phyloP scores from a whole-genome alignment of 2,329 filamentous ascomycete genomes.

The Fusarium staphyleae region DNA sequence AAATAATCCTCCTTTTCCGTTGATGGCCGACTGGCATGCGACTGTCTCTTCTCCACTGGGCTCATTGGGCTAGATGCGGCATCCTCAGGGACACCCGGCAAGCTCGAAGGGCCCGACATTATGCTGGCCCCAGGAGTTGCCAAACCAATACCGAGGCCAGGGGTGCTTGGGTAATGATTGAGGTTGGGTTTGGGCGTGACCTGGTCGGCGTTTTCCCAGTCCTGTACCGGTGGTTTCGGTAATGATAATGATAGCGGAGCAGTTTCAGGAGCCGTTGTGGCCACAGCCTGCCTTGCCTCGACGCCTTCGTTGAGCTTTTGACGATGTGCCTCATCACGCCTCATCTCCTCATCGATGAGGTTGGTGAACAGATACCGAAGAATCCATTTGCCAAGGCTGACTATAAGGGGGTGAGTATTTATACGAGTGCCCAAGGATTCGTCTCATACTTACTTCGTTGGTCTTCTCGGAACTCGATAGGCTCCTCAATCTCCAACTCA shows the following conservation, averaged over 20 bases:
- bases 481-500: conserved; percentile 76
- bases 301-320: conserved; percentile 69
- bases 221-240: conserved; percentile 44
- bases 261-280: conserved; percentile 51
- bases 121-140: conserved; percentile 66
- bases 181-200: conserved; percentile 71
- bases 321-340: conserved; percentile 78
- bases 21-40: conserved; percentile 66
- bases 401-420: conserved; percentile 54
- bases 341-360: conserved; percentile 89
- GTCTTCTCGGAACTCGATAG: conserved; percentile 86
- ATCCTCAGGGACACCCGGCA: conserved; percentile 59
- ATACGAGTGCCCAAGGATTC: background rate
- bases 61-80: conserved; percentile 51
- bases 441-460: conserved; percentile 75
- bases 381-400: conserved; percentile 97
- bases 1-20: conserved; percentile 80
- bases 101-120: conserved; percentile 38
- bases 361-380: conserved; percentile 89
- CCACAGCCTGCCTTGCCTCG: conserved; percentile 64
- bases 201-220: conserved; percentile 53
- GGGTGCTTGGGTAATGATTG: conserved; percentile 69
- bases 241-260: conserved; percentile 66
- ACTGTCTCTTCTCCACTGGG: conserved; percentile 62
- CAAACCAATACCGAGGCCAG: conserved; percentile 78